Percentiles rank a stretch among this genome's conserved stretches.
Conservation (phyloP, 2,329 filamentous ascomycete species). For the Cercospora sojina region DNA sequence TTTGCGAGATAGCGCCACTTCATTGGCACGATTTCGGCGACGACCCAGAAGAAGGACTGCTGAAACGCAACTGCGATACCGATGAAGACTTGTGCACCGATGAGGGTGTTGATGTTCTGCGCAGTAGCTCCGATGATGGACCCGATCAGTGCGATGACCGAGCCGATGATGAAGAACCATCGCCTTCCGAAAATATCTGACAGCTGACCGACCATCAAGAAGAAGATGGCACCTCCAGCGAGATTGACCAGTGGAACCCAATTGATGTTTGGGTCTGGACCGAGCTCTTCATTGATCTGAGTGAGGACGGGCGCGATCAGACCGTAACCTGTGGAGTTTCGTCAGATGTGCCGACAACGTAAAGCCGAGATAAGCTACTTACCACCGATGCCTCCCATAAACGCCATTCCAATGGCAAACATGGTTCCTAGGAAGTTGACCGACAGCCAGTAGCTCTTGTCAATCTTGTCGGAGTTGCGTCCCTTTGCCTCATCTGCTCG, state of each 20-base stretch:
- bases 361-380: neutral
- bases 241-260: conserved; percentile 42
- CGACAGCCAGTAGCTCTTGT: conserved; percentile 29
- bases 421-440: conserved; percentile 30
- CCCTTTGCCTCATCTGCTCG: conserved; percentile 30
- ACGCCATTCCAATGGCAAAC: conserved; percentile 31
- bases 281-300: conserved; percentile 41
- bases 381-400: conserved; percentile 33
- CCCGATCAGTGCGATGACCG: conserved; percentile 38
- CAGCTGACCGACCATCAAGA: conserved; percentile 40
- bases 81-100: conserved; percentile 37
- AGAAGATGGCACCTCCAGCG: conserved; percentile 39
- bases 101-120: conserved; percentile 30
- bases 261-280: conserved; percentile 41
- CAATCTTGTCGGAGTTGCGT: conserved; percentile 28
- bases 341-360: neutral
- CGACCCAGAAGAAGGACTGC: conserved; percentile 41
- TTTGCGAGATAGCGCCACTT: conserved; percentile 32
- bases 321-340: conserved; percentile 23
- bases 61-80: conserved; percentile 43
- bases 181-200: conserved; percentile 43
- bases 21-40: conserved; percentile 43
- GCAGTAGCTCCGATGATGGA: conserved; percentile 39
- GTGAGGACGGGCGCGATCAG: conserved; percentile 29
- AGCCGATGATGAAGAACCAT: conserved; percentile 40